Evolutionary conservation across 768 basidiomycete genomes (phyloP).

Genomic region (Sutorius australiensis): DNA sequence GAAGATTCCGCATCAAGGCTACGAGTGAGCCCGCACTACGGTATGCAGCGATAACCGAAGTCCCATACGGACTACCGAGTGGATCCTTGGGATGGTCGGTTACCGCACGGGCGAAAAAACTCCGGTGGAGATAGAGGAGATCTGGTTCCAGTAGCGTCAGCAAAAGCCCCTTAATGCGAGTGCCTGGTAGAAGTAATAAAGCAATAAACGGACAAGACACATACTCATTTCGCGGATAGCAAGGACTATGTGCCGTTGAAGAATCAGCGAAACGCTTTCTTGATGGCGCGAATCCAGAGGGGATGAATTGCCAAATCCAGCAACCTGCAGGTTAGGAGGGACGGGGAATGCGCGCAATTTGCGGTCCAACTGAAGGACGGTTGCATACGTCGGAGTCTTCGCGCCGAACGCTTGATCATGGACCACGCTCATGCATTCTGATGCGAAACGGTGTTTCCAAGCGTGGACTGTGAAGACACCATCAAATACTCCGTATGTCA

Average conservation of each 20-base stretch:
- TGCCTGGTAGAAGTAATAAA: neutral
- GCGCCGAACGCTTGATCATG: conserved; percentile 73
- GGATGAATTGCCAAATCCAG: conserved; percentile 57
- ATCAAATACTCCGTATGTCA: conserved; percentile 2
- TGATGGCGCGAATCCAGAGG: conserved; percentile 39
- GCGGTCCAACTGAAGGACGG: conserved; percentile 62
- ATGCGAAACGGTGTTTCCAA: conserved; percentile 68
- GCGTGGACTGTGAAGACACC: conserved; percentile 44
- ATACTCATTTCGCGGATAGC: conserved; percentile 67
- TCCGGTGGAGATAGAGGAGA: conserved; percentile 66
- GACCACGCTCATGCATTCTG: conserved; percentile 65
- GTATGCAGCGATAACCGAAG: conserved; percentile 71
- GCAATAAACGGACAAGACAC: conserved; percentile 34
- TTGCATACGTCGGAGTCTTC: conserved; percentile 63
- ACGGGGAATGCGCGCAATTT: conserved; percentile 67
- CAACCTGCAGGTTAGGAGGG: conserved; percentile 61
- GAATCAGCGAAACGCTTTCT: conserved; percentile 40
- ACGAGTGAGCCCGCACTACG: conserved; percentile 69
- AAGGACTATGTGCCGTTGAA: conserved; percentile 65
- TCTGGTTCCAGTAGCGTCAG: conserved; percentile 38
- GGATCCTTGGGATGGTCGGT: conserved; percentile 73
- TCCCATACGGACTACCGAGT: conserved; percentile 66
- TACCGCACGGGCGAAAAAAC: conserved; percentile 70
- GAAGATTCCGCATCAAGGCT: conserved; percentile 65
- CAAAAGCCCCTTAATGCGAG: neutral